These are phyloP conservation scores for Fusarium coicis DNA, from an alignment of 2,329 filamentous ascomycete species.

Conservation along the genomic window DNA sequence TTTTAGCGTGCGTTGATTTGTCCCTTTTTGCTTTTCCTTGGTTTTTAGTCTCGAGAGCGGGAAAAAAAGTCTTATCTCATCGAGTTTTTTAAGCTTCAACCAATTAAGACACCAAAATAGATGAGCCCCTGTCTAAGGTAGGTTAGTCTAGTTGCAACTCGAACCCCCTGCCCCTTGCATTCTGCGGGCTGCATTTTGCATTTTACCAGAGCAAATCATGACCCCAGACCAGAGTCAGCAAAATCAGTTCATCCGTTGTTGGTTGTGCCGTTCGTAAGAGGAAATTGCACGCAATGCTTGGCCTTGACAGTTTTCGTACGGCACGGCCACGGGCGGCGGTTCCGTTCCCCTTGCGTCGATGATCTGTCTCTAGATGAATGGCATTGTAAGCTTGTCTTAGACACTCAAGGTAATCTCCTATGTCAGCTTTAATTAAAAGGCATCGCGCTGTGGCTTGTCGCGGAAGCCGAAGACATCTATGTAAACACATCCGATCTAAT, in stretches of 20 bases:
- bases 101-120: conserved; percentile 5
- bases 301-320: neutral
- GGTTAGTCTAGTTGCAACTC: neutral
- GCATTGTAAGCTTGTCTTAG: conserved; percentile 14
- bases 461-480: neutral
- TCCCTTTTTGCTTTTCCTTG: neutral
- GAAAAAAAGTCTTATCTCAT: neutral
- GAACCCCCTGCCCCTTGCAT: neutral
- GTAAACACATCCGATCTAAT: neutral
- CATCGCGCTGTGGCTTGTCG: conserved; percentile 5
- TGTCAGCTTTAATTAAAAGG: conserved; percentile 11
- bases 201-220: neutral
- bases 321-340: neutral
- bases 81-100: conserved; percentile 15
- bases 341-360: conserved; percentile 7
- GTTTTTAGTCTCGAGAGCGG: neutral
- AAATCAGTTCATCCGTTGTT: conserved; percentile 19
- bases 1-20: conserved; percentile 5
- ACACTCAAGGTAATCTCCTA: conserved; percentile 1
- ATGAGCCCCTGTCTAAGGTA: neutral
- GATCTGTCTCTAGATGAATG: conserved; percentile 1
- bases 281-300: conserved; percentile 1
- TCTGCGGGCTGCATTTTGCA: neutral
- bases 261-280: neutral
- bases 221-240: neutral